Evolutionary conservation across 345 rosid genomes (phyloP).

Genomic region (Erysimum cheiranthoides): DNA sequence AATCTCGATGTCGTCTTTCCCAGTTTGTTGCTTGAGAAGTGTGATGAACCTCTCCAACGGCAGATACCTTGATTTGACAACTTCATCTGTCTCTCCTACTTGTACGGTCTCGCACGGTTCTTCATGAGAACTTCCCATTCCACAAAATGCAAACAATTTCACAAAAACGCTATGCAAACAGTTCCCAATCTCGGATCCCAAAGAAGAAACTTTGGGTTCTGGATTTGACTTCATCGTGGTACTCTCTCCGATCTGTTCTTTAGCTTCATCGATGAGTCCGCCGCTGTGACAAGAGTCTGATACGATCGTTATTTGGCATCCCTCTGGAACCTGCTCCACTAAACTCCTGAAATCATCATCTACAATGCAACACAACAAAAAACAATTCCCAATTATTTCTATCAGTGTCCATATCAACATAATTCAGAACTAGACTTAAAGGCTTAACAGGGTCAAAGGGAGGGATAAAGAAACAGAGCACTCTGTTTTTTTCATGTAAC

Average conservation of each 20-base stretch:
- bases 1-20: conserved; percentile 29
- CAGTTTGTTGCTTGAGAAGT: conserved; percentile 36
- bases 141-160: conserved; percentile 63
- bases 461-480: background rate
- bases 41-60: conserved; percentile 29
- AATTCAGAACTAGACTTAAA: background rate
- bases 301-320: conserved; percentile 36
- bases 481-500: background rate
- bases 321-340: conserved; percentile 38
- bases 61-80: conserved; percentile 34
- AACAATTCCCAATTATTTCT: background rate
- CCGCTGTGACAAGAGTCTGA: conserved; percentile 47
- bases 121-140: conserved; percentile 46
- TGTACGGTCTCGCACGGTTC: background rate
- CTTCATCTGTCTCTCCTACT: background rate
- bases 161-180: conserved; percentile 56
- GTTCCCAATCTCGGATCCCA: conserved; percentile 49
- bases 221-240: background rate
- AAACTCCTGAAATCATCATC: conserved; percentile 44
- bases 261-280: conserved; percentile 43
- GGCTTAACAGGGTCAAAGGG: background rate
- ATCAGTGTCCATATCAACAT: background rate
- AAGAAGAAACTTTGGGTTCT: conserved; percentile 33
- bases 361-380: conserved; percentile 1
- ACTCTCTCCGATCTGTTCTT: conserved; percentile 46